Evolutionary conservation across 306 rosid species (phyloP).

Genomic region (Cucurbita moschata): DNA sequence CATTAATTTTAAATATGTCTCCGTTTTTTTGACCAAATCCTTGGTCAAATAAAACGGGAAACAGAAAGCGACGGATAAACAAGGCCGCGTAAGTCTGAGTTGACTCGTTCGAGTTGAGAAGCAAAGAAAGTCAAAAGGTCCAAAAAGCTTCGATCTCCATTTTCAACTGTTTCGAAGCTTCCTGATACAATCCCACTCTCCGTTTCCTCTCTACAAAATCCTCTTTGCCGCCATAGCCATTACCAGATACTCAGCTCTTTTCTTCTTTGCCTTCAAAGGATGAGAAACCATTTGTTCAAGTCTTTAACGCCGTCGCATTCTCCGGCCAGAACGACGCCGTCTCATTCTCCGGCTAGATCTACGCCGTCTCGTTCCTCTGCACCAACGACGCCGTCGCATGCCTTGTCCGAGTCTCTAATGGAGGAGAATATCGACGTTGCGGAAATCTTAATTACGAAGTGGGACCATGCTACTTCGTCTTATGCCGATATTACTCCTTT

Average conservation of each 20-base stretch:
- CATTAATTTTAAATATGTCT: too few species aligned
- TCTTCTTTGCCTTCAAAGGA: neutral
- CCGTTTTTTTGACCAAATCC: too few species aligned
- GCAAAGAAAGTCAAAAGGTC: neutral
- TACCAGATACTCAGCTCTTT: neutral
- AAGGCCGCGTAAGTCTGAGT: neutral
- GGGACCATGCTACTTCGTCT: conserved; percentile 25
- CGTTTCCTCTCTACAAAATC: neutral
- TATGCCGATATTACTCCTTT: conserved; percentile 13
- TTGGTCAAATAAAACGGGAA: too few species aligned
- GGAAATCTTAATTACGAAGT: conserved; percentile 28
- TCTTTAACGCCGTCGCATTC: conserved; percentile 20
- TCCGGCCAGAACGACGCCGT: conserved; percentile 7
- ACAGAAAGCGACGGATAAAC: too few species aligned
- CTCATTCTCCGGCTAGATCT: neutral
- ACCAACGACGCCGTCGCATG: conserved; percentile 4
- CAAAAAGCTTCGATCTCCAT: neutral
- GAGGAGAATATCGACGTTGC: conserved; percentile 54
- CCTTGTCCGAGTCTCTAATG: conserved; percentile 33
- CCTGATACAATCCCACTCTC: neutral
- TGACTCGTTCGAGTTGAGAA: neutral
- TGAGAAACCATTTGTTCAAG: conserved; percentile 26
- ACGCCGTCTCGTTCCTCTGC: conserved; percentile 22
- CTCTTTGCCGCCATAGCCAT: neutral
- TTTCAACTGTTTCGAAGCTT: neutral